Evolutionary conservation across 2,329 filamentous ascomycete genomes (phyloP).

Genomic region (Ophiostoma himal-ulmi): DNA sequence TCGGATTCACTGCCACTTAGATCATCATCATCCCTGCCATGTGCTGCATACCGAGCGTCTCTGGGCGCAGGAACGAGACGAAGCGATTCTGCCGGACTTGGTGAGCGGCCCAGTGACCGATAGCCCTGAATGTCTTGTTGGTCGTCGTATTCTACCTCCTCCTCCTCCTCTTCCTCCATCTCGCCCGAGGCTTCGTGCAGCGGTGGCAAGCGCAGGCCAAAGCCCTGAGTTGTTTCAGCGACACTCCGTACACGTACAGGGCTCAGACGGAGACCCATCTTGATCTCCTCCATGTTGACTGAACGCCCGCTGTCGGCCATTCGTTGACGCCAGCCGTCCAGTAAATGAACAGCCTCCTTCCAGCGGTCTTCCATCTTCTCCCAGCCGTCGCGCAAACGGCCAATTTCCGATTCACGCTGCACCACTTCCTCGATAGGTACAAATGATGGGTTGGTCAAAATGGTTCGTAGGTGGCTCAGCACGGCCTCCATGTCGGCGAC

Average conservation of each 20-base stretch:
- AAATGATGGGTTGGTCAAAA: constrained; percentile 93
- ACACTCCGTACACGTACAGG: constrained; percentile 52
- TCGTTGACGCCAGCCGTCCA: constrained; percentile 84
- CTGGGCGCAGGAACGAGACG: constrained; percentile 38
- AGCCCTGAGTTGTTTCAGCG: constrained; percentile 40
- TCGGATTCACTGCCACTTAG: constrained; percentile 35
- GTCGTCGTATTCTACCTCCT: constrained; percentile 21
- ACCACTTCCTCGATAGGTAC: constrained; percentile 93
- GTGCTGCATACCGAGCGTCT: constrained; percentile 30
- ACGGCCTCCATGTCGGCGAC: constrained; percentile 68
- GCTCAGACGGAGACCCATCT: constrained; percentile 60
- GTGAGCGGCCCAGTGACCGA: constrained; percentile 21
- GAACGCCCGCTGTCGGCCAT: constrained; percentile 66
- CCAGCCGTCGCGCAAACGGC: constrained; percentile 75
- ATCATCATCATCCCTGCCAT: constrained; percentile 28
- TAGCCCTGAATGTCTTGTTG: neutral
- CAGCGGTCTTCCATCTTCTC: constrained; percentile 89
- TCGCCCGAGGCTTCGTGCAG: constrained; percentile 27
- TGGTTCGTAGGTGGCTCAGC: constrained; percentile 70
- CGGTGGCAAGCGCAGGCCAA: constrained; percentile 36
- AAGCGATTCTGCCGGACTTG: constrained; percentile 37
- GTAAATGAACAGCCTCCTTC: constrained; percentile 82
- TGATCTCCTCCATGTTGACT: constrained; percentile 62
- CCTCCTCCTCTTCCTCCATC: constrained; percentile 28
- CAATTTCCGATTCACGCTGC: constrained; percentile 85